These are phyloP conservation scores for Fusarium sororula DNA, from an alignment of 2,329 filamentous ascomycete genomes.

Conservation along the genomic window DNA sequence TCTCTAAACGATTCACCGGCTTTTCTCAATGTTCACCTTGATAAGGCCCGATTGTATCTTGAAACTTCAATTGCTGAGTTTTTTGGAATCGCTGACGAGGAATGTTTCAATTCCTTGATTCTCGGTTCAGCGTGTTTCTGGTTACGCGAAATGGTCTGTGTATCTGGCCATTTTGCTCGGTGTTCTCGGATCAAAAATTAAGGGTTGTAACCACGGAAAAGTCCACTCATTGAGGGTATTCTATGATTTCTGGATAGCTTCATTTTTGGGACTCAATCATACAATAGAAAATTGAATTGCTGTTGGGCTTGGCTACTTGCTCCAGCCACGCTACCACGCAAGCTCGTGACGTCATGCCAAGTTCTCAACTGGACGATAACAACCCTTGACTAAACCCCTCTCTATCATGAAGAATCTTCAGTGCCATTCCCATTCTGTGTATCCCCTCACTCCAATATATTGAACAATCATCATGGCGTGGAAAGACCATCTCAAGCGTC, in stretches of 20 bases:
- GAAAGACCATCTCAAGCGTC: slow-evolving; percentile 50
- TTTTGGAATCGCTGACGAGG: not conserved
- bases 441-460: too few species aligned
- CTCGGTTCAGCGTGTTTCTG: not conserved
- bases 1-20: not conserved
- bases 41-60: slow-evolving; percentile 14
- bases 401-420: not conserved
- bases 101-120: not conserved
- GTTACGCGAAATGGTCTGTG: not conserved
- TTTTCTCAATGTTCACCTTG: not conserved
- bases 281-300: not conserved
- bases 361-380: not conserved
- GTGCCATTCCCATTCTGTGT: too few species aligned
- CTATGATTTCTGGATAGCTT: slow-evolving; percentile 3
- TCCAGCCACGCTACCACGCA: slow-evolving; percentile 21
- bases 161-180: not conserved
- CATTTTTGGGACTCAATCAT: not conserved
- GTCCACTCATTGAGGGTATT: not conserved
- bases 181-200: not conserved
- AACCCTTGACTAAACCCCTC: not conserved
- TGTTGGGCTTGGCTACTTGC: not conserved
- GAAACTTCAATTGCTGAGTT: not conserved
- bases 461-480: slow-evolving; percentile 43
- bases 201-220: not conserved
- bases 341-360: slow-evolving; percentile 29